These are phyloP conservation scores for Colletotrichum lupini DNA, from an alignment of 2,329 filamentous ascomycete genomes.

Conservation along the genomic window DNA sequence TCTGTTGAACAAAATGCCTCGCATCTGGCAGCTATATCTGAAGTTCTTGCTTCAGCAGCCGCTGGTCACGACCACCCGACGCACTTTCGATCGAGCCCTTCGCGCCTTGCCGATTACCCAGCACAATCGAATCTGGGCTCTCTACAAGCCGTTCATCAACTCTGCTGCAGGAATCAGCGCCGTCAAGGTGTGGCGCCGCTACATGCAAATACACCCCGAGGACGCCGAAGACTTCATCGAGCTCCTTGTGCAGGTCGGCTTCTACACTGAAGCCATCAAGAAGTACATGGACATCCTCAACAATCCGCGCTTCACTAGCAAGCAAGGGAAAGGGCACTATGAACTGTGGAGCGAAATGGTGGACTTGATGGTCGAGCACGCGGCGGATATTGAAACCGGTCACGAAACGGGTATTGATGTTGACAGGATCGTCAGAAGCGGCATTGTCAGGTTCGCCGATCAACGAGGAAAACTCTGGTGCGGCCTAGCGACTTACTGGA, in stretches of 20 bases:
- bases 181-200: slow-evolving; percentile 92
- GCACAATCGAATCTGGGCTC: slow-evolving; percentile 93
- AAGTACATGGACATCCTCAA: slow-evolving; percentile 94
- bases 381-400: slow-evolving; percentile 84
- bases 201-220: slow-evolving; percentile 97
- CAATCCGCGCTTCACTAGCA: slow-evolving; percentile 90
- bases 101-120: slow-evolving; percentile 93
- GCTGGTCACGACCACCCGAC: slow-evolving; percentile 86
- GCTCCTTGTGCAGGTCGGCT: slow-evolving; percentile 80
- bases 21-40: slow-evolving; percentile 98
- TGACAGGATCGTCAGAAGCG: slow-evolving; percentile 91
- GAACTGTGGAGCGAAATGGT: slow-evolving; percentile 99
- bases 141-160: slow-evolving; percentile 91
- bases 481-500: slow-evolving; percentile 96
- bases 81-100: slow-evolving; percentile 91
- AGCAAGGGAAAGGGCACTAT: slow-evolving; percentile 93
- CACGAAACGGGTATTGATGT: slow-evolving; percentile 88
- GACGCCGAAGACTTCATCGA: slow-evolving; percentile 96
- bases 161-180: slow-evolving; percentile 91
- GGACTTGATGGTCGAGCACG: slow-evolving; percentile 90
- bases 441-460: slow-evolving; percentile 89
- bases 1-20: slow-evolving; percentile 97
- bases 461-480: slow-evolving; percentile 96
- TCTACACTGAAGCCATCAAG: slow-evolving; percentile 91
- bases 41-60: slow-evolving; percentile 91